phyloP scores from a whole-genome alignment of 2,329 filamentous ascomycete species.

The Hymenoscyphus albidus region DNA sequence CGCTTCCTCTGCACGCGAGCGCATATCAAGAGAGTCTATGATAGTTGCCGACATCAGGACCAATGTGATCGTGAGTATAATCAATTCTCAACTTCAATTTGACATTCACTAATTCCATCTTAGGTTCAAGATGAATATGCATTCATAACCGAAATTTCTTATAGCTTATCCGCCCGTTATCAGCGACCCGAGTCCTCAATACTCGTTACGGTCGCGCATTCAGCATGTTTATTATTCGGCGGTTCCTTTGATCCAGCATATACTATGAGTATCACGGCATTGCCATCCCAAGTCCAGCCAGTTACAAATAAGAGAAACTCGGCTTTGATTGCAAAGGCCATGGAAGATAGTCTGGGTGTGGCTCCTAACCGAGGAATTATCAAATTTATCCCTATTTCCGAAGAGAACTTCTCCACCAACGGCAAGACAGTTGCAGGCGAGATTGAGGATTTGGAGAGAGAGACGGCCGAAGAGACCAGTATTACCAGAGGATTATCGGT shows the following conservation, averaged over 20 bases:
- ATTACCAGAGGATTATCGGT: constrained; percentile 23
- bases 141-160: constrained; percentile 69
- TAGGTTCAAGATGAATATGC: constrained; percentile 73
- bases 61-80: constrained; percentile 54
- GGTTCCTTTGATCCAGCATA: constrained; percentile 78
- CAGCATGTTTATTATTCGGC: constrained; percentile 69
- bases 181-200: constrained; percentile 70
- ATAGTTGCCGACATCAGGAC: constrained; percentile 62
- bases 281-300: constrained; percentile 65
- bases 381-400: constrained; percentile 64
- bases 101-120: constrained; percentile 49
- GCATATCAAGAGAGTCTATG: constrained; percentile 37
- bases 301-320: constrained; percentile 79
- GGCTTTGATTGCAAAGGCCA: constrained; percentile 69
- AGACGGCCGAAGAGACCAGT: constrained; percentile 16
- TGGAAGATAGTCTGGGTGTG: constrained; percentile 68
- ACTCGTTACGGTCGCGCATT: constrained; percentile 72
- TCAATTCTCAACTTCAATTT: constrained; percentile 62
- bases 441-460: constrained; percentile 49
- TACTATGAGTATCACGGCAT: constrained; percentile 66
- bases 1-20: constrained; percentile 28
- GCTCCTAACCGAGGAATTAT: constrained; percentile 64
- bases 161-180: constrained; percentile 70
- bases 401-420: constrained; percentile 68
- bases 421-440: constrained; percentile 67